Conservation (phyloP, 192 early-diverging fungal species). For the Podochytrium sp. region DNA sequence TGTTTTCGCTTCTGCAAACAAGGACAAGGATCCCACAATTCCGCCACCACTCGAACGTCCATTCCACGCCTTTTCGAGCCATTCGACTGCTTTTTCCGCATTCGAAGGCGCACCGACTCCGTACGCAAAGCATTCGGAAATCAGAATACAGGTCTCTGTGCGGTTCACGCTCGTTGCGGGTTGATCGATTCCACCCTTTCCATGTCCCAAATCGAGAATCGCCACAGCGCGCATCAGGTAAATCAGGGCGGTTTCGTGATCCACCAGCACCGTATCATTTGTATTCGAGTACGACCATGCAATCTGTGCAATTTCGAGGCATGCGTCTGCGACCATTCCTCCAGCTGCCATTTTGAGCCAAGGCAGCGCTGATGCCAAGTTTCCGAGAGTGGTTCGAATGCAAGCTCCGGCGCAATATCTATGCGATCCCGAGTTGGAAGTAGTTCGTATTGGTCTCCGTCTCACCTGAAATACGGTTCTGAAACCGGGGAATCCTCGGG, state of each 20-base stretch:
- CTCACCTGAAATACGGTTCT: slow-evolving; percentile 7
- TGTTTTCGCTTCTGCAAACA: neutral
- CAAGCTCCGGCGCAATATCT: neutral
- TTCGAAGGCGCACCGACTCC: neutral
- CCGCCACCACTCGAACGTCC: neutral
- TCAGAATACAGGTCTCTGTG: neutral
- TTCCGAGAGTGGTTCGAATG: neutral
- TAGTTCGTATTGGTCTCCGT: neutral
- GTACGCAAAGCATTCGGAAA: slow-evolving; percentile 19
- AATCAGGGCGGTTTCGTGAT: neutral
- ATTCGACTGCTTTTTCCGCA: neutral
- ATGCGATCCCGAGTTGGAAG: neutral
- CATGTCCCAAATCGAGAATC: neutral
- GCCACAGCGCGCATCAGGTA: slow-evolving; percentile 1
- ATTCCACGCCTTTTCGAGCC: slow-evolving; percentile 9
- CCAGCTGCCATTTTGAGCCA: slow-evolving; percentile 11
- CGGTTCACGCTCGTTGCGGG: neutral
- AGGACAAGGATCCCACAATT: neutral
- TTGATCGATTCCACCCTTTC: neutral
- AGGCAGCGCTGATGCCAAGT: neutral
- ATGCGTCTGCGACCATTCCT: neutral
- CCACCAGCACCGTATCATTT: neutral
- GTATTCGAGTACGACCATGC: neutral
- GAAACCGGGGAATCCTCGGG: neutral
- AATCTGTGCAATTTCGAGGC: slow-evolving; percentile 11